Evolutionary conservation across 176 grass and related monocot genomes (phyloP).

Genomic region (Avena atlantica): DNA sequence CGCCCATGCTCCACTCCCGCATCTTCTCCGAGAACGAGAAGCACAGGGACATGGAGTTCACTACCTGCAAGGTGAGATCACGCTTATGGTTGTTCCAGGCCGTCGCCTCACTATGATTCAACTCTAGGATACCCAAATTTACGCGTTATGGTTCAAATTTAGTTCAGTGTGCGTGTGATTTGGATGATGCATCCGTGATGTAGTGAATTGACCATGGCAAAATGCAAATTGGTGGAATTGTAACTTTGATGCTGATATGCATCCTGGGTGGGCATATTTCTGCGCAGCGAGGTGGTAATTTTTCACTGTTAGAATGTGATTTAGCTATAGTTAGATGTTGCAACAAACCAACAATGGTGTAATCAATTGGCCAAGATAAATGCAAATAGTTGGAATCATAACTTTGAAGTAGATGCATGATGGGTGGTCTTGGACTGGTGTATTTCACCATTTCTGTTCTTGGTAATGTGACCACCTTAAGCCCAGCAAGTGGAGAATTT

Average conservation of each 20-base stretch:
- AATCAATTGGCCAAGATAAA: background rate
- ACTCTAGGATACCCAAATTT: slow-evolving; percentile 30
- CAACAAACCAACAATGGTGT: too few species aligned
- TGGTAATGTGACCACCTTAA: background rate
- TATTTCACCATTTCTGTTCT: background rate
- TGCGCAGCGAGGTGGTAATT: too few species aligned
- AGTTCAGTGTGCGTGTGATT: background rate
- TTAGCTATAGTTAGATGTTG: background rate
- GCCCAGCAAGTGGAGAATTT: background rate
- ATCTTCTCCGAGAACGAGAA: slow-evolving; percentile 99
- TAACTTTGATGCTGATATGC: background rate
- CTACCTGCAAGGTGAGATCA: slow-evolving; percentile 77
- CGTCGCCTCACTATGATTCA: background rate
- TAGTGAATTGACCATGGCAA: background rate
- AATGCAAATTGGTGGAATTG: background rate
- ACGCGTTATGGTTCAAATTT: background rate
- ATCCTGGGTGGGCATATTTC: too few species aligned
- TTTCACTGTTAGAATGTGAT: background rate
- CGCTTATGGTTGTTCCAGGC: background rate
- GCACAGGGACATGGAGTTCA: slow-evolving; percentile 92
- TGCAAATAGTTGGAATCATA: background rate
- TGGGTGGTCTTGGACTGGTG: background rate
- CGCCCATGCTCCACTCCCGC: slow-evolving; percentile 97
- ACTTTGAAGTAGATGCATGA: background rate
- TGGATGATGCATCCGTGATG: too few species aligned